A percentile compares a stretch with the other conserved stretches of the same genome.
Evolutionary conservation across 1,139 yeast genomes (phyloP).

Genomic region (Magnusiomyces clavatus): DNA sequence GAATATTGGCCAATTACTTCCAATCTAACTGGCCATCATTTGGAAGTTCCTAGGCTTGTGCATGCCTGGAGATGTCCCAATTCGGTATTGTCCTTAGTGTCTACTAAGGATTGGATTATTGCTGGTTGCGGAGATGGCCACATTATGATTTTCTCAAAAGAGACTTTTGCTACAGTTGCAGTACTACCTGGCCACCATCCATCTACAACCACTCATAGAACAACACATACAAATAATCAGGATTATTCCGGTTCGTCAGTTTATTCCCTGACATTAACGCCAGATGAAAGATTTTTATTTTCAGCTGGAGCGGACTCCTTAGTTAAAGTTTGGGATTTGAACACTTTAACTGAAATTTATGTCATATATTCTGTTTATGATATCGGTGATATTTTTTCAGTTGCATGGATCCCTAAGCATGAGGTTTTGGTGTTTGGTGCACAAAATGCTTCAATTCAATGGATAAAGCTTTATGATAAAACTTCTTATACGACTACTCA

Average conservation of each 20-base stretch:
- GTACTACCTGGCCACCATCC: constrained; percentile 42
- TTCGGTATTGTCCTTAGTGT: constrained; percentile 71
- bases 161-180: constrained; percentile 48
- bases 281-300: constrained; percentile 56
- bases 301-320: constrained; percentile 89
- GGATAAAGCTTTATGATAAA: constrained; percentile 44
- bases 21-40: background rate
- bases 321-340: constrained; percentile 73
- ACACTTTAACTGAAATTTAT: constrained; percentile 36
- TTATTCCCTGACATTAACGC: constrained; percentile 53
- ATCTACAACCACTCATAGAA: background rate
- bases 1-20: constrained; percentile 2
- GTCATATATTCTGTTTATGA: constrained; percentile 79
- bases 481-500: constrained; percentile 24
- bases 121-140: constrained; percentile 95
- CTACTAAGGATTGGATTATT: constrained; percentile 54
- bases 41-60: constrained; percentile 29
- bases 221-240: background rate
- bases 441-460: constrained; percentile 82
- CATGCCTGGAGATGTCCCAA: constrained; percentile 74
- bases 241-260: constrained; percentile 31
- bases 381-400: constrained; percentile 87
- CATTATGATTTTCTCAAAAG: constrained; percentile 62
- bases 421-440: constrained; percentile 76
- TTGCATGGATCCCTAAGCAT: constrained; percentile 56